Conservation (phyloP, 768 basidiomycete species). For the Pleurotus eryngii region DNA sequence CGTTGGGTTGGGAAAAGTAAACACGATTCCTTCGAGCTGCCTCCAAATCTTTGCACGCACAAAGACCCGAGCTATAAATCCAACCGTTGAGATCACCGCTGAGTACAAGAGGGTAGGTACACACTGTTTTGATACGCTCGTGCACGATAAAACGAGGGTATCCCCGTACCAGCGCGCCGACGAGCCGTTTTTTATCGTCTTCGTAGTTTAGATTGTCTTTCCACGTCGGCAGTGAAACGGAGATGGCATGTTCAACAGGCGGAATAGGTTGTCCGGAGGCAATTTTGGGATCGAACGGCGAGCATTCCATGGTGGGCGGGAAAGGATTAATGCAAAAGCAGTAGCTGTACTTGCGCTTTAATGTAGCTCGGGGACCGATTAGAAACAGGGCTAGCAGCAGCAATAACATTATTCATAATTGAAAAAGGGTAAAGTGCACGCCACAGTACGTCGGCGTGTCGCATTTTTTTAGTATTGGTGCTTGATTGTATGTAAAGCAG, state of each 20-base stretch:
- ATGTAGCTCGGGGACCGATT: too few relatives aligned
- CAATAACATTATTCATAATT: too few relatives aligned
- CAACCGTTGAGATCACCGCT: background rate
- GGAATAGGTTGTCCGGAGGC: constrained; percentile 52
- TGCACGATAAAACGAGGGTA: constrained; percentile 97
- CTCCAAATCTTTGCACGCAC: constrained; percentile 77
- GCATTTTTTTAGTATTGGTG: too few relatives aligned
- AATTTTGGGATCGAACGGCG: constrained; percentile 1
- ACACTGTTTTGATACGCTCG: constrained; percentile 76
- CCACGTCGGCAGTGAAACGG: constrained; percentile 95
- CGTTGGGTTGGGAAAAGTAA: constrained; percentile 75
- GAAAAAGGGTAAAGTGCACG: too few relatives aligned
- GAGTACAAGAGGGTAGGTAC: constrained; percentile 15
- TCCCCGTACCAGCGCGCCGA: constrained; percentile 79
- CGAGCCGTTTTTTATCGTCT: constrained; percentile 77
- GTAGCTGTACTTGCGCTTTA: too few relatives aligned
- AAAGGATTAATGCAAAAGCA: too few relatives aligned
- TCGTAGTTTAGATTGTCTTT: constrained; percentile 89
- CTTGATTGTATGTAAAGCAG: too few relatives aligned
- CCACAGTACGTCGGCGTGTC: too few relatives aligned
- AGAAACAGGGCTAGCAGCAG: too few relatives aligned
- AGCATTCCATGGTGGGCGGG: background rate
- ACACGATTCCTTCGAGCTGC: constrained; percentile 59
- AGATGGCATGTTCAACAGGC: constrained; percentile 78
- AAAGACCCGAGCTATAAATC: constrained; percentile 65